Conservation (phyloP, 371 early-diverging fungal genomes). For the Syncephalastrum racemosum region DNA sequence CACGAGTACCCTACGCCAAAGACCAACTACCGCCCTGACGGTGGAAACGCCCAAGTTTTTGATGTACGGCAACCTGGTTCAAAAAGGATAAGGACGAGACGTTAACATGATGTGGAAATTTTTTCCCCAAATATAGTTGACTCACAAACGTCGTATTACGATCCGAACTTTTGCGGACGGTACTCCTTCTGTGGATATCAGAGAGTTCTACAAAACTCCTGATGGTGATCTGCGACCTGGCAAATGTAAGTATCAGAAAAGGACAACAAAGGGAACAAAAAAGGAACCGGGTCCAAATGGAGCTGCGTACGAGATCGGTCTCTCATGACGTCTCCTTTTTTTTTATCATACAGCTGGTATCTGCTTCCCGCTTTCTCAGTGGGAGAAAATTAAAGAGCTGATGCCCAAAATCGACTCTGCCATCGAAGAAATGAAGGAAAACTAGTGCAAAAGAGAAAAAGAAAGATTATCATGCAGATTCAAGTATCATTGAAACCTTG, state of each 20-base stretch:
- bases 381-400: conserved; percentile 25
- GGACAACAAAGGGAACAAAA: background rate
- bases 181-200: conserved; percentile 16
- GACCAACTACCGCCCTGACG: too few relatives aligned
- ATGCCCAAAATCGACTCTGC: conserved; percentile 26
- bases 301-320: too few relatives aligned
- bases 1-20: too few relatives aligned
- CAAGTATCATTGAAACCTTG: too few relatives aligned
- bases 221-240: conserved; percentile 11
- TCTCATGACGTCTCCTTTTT: too few relatives aligned
- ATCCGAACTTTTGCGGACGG: conserved; percentile 13
- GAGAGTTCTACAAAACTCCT: conserved; percentile 14
- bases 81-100: too few relatives aligned
- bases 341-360: conserved; percentile 19
- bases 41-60: too few relatives aligned
- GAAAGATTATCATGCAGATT: too few relatives aligned
- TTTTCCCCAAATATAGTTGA: conserved; percentile 19
- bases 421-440: conserved; percentile 13
- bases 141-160: conserved; percentile 10
- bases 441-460: background rate
- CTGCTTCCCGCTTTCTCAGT: conserved; percentile 25
- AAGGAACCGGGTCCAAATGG: background rate
- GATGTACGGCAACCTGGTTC: too few relatives aligned
- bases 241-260: conserved; percentile 11
- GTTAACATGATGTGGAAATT: too few relatives aligned